Conservation (phyloP, 1,284 basidiomycete species). For the Xerocomus nothofagi region DNA sequence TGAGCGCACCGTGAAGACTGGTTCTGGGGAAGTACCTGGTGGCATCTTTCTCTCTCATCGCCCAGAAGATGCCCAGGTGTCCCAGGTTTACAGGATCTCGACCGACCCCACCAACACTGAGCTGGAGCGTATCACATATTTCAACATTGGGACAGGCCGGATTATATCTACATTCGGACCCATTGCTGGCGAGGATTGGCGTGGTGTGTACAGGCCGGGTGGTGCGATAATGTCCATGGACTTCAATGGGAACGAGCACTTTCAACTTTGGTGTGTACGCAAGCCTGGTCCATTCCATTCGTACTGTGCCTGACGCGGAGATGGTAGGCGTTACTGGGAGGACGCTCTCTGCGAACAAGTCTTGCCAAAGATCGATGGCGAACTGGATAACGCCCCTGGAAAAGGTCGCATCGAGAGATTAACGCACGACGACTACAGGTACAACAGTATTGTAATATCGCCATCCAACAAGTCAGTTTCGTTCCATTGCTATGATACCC, state of each 20-base stretch:
- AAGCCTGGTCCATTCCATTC: background rate
- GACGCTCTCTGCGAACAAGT: slow-evolving; percentile 26
- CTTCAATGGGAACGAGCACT: slow-evolving; percentile 40
- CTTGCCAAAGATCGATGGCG: slow-evolving; percentile 34
- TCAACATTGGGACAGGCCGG: slow-evolving; percentile 37
- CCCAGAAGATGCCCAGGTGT: slow-evolving; percentile 37
- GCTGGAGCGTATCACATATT: slow-evolving; percentile 38
- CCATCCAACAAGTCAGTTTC: slow-evolving; percentile 34
- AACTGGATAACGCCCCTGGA: slow-evolving; percentile 39
- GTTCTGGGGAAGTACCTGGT: slow-evolving; percentile 12
- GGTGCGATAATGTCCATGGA: slow-evolving; percentile 42
- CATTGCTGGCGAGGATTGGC: slow-evolving; percentile 40
- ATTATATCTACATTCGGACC: slow-evolving; percentile 32
- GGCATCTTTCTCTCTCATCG: slow-evolving; percentile 37
- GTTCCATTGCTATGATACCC: background rate
- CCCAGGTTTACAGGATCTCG: slow-evolving; percentile 37
- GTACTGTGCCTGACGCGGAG: background rate
- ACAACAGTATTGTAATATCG: slow-evolving; percentile 29
- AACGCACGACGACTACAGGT: slow-evolving; percentile 37
- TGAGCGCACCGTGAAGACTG: slow-evolving; percentile 19
- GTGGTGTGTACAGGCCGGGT: slow-evolving; percentile 35
- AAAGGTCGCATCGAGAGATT: slow-evolving; percentile 39
- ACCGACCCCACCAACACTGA: slow-evolving; percentile 23
- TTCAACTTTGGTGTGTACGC: slow-evolving; percentile 38
- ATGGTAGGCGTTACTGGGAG: slow-evolving; percentile 43